A percentile compares a stretch with the other conserved stretches of the same genome.
Evolutionary conservation across 2,329 filamentous ascomycete genomes (phyloP).

Genomic region (Venturiaceae sp.): DNA sequence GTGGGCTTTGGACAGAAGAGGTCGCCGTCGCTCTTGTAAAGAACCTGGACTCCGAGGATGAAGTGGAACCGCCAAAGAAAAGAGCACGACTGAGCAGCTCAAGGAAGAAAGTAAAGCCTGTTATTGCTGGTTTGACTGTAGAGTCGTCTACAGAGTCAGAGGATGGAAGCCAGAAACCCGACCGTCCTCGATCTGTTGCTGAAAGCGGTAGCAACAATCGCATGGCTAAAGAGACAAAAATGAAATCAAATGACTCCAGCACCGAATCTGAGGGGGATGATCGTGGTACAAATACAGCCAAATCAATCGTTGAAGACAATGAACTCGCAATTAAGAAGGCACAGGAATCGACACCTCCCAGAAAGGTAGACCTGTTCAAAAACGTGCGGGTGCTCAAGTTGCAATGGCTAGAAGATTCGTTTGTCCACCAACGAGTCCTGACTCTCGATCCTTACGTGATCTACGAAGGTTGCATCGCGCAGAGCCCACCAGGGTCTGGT

Average conservation of each 20-base stretch:
- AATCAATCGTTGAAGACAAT: background rate
- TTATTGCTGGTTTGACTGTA: background rate
- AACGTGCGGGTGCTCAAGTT: constrained; percentile 4
- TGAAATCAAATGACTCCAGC: background rate
- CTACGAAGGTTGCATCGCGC: constrained; percentile 37
- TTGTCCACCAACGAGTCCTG: background rate
- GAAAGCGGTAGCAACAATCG: no score
- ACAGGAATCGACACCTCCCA: background rate
- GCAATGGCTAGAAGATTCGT: constrained; percentile 6
- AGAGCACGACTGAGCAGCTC: constrained; percentile 9
- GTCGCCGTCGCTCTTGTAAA: constrained; percentile 14
- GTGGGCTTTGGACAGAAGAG: constrained; percentile 51
- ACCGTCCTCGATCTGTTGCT: no score
- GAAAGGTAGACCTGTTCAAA: background rate
- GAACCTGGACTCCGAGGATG: background rate
- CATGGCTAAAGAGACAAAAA: no score
- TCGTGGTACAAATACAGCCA: no score
- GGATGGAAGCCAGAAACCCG: background rate
- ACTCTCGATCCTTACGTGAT: constrained; percentile 34
- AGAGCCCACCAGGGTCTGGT: constrained; percentile 21
- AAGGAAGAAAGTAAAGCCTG: background rate
- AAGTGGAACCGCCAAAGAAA: constrained; percentile 14
- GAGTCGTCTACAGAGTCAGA: constrained; percentile 1
- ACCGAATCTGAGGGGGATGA: background rate
- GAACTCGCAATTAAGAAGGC: background rate